These are phyloP conservation scores for Dactylellina drechsleri DNA, from an alignment of 2,329 filamentous ascomycete species.

Conservation along the genomic window DNA sequence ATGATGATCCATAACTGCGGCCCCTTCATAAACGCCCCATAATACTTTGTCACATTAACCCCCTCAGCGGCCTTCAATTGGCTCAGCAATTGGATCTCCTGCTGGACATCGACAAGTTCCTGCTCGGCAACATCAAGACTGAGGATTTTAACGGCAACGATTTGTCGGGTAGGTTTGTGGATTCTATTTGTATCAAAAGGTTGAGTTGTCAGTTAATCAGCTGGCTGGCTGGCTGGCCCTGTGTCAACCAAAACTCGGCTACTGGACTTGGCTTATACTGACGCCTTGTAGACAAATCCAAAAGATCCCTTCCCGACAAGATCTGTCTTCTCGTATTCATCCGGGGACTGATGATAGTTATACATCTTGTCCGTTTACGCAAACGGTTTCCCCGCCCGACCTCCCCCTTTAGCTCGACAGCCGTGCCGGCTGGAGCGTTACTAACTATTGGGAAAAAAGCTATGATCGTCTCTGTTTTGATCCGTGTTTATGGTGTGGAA, in stretches of 20 bases:
- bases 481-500: slow-evolving; percentile 20
- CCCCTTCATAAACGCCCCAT: slow-evolving; percentile 80
- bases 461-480: slow-evolving; percentile 29
- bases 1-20: slow-evolving; percentile 88
- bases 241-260: neutral
- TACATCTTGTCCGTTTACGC: slow-evolving; percentile 42
- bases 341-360: slow-evolving; percentile 42
- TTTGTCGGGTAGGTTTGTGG: slow-evolving; percentile 60
- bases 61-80: slow-evolving; percentile 78
- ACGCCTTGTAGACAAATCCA: slow-evolving; percentile 59
- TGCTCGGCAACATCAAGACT: slow-evolving; percentile 83
- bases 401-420: slow-evolving; percentile 46
- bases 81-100: slow-evolving; percentile 75
- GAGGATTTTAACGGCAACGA: slow-evolving; percentile 83
- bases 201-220: slow-evolving; percentile 15
- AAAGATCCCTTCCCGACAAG: slow-evolving; percentile 58
- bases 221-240: neutral
- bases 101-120: slow-evolving; percentile 75
- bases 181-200: slow-evolving; percentile 44
- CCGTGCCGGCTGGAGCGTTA: slow-evolving; percentile 34
- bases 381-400: slow-evolving; percentile 26
- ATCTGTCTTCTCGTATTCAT: slow-evolving; percentile 55
- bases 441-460: slow-evolving; percentile 28
- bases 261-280: slow-evolving; percentile 10
- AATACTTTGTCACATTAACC: slow-evolving; percentile 81